A percentile compares a stretch with the other conserved stretches of the same genome.
These are phyloP conservation scores for Erysimum cheiranthoides DNA, from an alignment of 345 rosid genomes.

Conservation along the genomic window DNA sequence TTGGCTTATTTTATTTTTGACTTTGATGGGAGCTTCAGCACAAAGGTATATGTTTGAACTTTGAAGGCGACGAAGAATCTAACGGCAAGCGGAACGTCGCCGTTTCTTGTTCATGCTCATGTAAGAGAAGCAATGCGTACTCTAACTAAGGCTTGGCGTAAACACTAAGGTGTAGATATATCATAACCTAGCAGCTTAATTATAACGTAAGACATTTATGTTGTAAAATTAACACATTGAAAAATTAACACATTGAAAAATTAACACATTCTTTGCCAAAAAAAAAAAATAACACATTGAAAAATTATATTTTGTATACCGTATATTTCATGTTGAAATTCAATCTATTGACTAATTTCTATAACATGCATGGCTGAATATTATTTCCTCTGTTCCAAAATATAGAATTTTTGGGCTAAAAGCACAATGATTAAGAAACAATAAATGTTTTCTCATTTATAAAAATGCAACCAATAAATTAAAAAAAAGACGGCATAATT, in stretches of 20 bases:
- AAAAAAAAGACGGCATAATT: no score
- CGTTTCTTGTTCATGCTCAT: conserved; percentile 9
- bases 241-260: neutral
- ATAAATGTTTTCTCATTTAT: no score
- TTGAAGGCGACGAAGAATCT: conserved; percentile 38
- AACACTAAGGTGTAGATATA: conserved; percentile 10
- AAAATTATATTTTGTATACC: neutral
- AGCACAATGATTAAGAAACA: no score
- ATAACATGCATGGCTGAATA: no score
- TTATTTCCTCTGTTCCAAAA: no score
- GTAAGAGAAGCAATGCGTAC: conserved; percentile 28
- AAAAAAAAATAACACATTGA: neutral
- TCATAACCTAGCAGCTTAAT: conserved; percentile 3
- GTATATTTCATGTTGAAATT: neutral
- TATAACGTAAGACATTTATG: conserved; percentile 1
- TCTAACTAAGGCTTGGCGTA: conserved; percentile 15
- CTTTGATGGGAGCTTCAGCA: conserved; percentile 21
- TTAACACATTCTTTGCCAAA: no score
- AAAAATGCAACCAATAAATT: no score
- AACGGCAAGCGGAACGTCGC: conserved; percentile 30
- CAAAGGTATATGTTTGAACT: conserved; percentile 30
- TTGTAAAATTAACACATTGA: neutral
- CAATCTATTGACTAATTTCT: neutral
- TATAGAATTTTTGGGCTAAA: no score
- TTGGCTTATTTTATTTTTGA: neutral